Evolutionary conservation across 345 rosid genomes (phyloP).

Genomic region (Excoecaria agallocha): DNA sequence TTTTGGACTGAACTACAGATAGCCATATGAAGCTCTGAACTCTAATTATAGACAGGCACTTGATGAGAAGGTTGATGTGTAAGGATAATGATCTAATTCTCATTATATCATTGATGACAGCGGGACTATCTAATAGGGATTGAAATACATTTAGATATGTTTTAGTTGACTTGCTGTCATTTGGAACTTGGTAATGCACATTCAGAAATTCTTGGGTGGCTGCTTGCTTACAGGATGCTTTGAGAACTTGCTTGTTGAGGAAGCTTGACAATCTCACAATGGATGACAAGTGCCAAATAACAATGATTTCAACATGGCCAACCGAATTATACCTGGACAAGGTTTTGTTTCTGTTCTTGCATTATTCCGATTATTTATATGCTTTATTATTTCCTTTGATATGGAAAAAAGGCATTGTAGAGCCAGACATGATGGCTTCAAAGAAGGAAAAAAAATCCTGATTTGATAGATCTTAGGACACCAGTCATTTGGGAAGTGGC

Average conservation of each 20-base stretch:
- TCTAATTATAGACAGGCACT: not conserved
- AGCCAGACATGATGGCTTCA: constrained; percentile 5
- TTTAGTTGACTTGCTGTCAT: not conserved
- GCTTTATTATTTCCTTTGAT: constrained; percentile 1
- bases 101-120: not conserved
- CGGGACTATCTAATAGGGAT: not conserved
- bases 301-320: constrained; percentile 99
- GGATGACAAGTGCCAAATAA: constrained; percentile 96
- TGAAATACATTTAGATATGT: not conserved
- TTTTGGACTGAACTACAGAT: not conserved
- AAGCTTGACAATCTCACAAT: constrained; percentile 91
- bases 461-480: not conserved
- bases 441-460: constrained; percentile 1
- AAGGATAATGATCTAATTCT: constrained; percentile 3
- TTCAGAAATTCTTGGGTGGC: constrained; percentile 10
- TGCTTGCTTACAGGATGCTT: constrained; percentile 77
- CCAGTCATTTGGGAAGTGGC: not conserved
- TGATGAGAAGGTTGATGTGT: not conserved
- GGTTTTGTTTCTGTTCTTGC: constrained; percentile 50
- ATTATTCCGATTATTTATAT: constrained; percentile 1
- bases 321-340: constrained; percentile 96
- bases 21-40: not conserved
- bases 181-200: constrained; percentile 1
- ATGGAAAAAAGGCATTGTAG: constrained; percentile 14
- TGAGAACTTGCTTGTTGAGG: constrained; percentile 84